These are phyloP conservation scores for Ogataea chonburiensis DNA, from an alignment of 805 yeast genomes.

Conservation along the genomic window DNA sequence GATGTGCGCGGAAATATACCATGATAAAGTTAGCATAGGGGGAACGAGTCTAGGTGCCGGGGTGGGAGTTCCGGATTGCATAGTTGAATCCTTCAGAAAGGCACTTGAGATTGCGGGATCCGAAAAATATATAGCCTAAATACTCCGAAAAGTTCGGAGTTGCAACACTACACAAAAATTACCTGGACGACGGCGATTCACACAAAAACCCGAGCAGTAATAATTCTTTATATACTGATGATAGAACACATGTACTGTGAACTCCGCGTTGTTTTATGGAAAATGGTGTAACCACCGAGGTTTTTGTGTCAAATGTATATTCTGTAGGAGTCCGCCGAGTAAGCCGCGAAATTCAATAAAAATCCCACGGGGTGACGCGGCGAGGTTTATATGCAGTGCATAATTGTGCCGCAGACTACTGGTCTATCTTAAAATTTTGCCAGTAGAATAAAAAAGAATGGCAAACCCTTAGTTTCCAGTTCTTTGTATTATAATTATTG, in stretches of 20 bases:
- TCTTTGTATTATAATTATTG: conserved; percentile 1
- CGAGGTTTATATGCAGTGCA: conserved; percentile 1
- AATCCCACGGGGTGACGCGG: conserved; percentile 12
- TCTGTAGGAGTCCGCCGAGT: conserved; percentile 12
- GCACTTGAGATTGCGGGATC: conserved; percentile 40
- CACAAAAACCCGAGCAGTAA: conserved; percentile 5
- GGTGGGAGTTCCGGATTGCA: conserved; percentile 88
- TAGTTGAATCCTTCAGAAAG: conserved; percentile 57
- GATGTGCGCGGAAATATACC: conserved; percentile 36
- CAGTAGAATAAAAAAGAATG: conserved; percentile 11
- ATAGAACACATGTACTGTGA: conserved; percentile 2
- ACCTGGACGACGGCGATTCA: conserved; percentile 3
- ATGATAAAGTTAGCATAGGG: conserved; percentile 53
- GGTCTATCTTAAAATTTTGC: conserved; percentile 10
- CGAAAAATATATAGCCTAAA: conserved; percentile 5
- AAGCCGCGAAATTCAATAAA: conserved; percentile 1
- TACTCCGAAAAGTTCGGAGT: conserved; percentile 6
- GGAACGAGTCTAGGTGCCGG: conserved; percentile 83
- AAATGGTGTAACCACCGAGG: too few species aligned
- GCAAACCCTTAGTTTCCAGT: conserved; percentile 11
- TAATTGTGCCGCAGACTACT: conserved; percentile 11
- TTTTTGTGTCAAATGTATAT: conserved; percentile 2
- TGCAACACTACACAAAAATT: conserved; percentile 2
- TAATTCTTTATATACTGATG: neutral
- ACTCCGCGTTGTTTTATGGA: neutral